Percentiles rank a stretch among this genome's conserved stretches.
phyloP scores from a whole-genome alignment of 1,284 basidiomycete genomes.

The Marasmius sp. region DNA sequence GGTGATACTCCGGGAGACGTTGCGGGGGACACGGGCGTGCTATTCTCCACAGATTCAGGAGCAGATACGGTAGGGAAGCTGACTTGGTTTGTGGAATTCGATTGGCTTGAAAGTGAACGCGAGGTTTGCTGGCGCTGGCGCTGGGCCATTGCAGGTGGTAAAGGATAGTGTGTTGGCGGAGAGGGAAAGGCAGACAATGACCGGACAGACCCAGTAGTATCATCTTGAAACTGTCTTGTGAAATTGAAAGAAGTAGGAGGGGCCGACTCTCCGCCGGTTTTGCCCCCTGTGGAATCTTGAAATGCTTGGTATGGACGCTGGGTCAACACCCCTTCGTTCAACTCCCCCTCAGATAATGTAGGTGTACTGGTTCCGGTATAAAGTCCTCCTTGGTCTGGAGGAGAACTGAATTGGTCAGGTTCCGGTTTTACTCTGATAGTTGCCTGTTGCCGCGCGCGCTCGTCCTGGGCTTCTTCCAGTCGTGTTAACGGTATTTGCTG shows the following conservation, averaged over 20 bases:
- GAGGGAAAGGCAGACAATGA: constrained; percentile 70
- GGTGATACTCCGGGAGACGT: constrained; percentile 24
- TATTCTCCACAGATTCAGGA: background rate
- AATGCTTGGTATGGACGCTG: background rate
- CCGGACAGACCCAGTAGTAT: constrained; percentile 54
- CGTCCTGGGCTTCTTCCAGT: background rate
- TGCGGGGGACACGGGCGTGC: background rate
- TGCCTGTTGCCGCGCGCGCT: background rate
- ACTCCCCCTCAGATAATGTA: background rate
- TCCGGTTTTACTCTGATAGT: background rate
- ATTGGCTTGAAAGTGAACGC: constrained; percentile 28
- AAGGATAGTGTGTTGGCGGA: constrained; percentile 69
- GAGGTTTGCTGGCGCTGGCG: constrained; percentile 30
- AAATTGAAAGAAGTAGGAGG: constrained; percentile 31
- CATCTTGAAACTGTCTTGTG: constrained; percentile 36
- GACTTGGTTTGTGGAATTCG: constrained; percentile 24
- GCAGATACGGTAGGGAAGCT: constrained; percentile 22
- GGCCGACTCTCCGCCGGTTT: constrained; percentile 6
- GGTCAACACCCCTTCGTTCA: background rate
- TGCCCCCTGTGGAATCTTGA: background rate
- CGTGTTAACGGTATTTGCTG: background rate
- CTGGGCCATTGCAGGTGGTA: constrained; percentile 43
- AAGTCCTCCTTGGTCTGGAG: background rate
- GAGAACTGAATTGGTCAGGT: background rate
- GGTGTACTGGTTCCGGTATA: background rate